These are phyloP conservation scores for Coemansia sp. DNA, from an alignment of 192 early-diverging fungal species.

Conservation along the genomic window DNA sequence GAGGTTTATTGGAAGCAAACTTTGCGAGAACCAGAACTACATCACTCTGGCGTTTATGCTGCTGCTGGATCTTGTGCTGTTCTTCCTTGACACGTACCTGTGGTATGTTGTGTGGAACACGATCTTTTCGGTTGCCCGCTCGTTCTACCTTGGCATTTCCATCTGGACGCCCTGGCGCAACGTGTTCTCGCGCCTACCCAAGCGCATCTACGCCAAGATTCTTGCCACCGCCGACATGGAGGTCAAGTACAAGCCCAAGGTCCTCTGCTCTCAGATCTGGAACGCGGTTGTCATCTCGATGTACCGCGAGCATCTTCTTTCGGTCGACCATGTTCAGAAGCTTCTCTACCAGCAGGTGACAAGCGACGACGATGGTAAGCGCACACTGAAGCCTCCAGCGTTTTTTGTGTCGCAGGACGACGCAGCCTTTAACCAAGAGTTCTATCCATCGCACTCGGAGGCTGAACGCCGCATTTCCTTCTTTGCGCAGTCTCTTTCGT, in stretches of 20 bases:
- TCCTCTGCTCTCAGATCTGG: constrained; percentile 80
- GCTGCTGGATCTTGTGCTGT: constrained; percentile 71
- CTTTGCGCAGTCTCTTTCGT: constrained; percentile 85
- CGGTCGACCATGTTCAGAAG: constrained; percentile 72
- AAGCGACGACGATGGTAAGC: constrained; percentile 66
- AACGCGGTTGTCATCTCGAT: constrained; percentile 83
- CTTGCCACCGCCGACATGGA: constrained; percentile 73
- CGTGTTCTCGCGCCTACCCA: constrained; percentile 75
- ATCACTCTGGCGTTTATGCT: constrained; percentile 76
- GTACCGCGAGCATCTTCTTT: constrained; percentile 79
- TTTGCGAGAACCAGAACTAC: constrained; percentile 68
- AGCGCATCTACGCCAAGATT: constrained; percentile 78
- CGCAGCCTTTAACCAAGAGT: constrained; percentile 69
- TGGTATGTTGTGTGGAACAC: constrained; percentile 90
- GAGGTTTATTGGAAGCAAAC: constrained; percentile 53
- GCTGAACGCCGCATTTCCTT: constrained; percentile 83
- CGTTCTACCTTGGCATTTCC: constrained; percentile 77
- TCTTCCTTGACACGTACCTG: constrained; percentile 84
- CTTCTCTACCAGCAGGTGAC: constrained; percentile 74
- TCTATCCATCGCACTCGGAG: constrained; percentile 72
- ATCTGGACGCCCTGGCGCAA: constrained; percentile 84
- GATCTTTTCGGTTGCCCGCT: constrained; percentile 72
- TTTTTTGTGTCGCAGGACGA: constrained; percentile 82
- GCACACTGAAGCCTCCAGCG: constrained; percentile 67
- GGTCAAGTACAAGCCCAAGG: constrained; percentile 77